Evolutionary conservation across 1,284 basidiomycete genomes (phyloP).

Genomic region (Acaromyces ingoldii): DNA sequence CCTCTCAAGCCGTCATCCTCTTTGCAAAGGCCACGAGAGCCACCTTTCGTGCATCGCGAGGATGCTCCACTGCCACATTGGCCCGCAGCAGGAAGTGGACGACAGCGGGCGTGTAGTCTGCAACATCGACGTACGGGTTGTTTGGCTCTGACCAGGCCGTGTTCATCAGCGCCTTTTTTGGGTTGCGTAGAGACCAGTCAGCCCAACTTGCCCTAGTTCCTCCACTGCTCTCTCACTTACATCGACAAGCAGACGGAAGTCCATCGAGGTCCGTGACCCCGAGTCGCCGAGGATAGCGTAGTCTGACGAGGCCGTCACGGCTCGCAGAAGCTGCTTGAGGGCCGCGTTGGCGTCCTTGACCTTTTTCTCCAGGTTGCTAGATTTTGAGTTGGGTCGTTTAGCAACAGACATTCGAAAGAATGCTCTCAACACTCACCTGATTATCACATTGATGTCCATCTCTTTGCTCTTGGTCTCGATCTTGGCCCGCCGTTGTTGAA

Average conservation of each 20-base stretch:
- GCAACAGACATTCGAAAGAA: too few species aligned
- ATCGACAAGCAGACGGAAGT: background rate
- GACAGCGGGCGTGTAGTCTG: background rate
- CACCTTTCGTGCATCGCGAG: slow-evolving; percentile 1
- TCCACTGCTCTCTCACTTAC: background rate
- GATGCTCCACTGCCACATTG: slow-evolving; percentile 8
- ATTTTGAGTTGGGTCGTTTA: too few species aligned
- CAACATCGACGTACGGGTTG: slow-evolving; percentile 4
- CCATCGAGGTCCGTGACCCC: background rate
- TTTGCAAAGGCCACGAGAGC: too few species aligned
- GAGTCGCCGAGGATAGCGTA: background rate
- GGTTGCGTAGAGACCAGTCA: background rate
- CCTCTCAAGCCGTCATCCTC: too few species aligned
- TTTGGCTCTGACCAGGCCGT: slow-evolving; percentile 2
- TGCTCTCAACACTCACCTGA: too few species aligned
- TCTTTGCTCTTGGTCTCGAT: too few species aligned
- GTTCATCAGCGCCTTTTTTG: slow-evolving; percentile 4
- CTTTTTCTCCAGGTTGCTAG: too few species aligned
- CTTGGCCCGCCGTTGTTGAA: too few species aligned
- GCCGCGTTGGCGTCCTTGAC: too few species aligned
- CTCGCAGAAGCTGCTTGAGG: background rate
- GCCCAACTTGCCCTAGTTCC: background rate
- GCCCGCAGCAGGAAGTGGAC: slow-evolving; percentile 5
- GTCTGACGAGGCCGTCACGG: background rate
- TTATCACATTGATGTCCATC: too few species aligned